Percentiles rank a stretch among this genome's conserved stretches.
Conservation (phyloP, 176 grass and related monocot species). For the Aegilops longissima region DNA sequence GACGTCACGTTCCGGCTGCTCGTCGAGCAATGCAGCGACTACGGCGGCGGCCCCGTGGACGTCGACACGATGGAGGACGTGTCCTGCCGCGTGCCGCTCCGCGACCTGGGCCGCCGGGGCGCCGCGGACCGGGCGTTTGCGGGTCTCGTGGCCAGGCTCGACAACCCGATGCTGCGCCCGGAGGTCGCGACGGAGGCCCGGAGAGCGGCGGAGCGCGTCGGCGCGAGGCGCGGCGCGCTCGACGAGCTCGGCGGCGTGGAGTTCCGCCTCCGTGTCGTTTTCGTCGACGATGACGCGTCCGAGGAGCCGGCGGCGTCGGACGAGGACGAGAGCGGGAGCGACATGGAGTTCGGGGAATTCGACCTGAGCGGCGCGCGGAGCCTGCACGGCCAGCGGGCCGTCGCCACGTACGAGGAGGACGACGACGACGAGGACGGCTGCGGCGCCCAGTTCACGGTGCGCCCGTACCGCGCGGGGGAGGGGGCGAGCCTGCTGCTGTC, state of each 20-base stretch:
- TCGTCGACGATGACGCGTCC: not conserved
- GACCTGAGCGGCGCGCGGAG: not conserved
- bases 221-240: not conserved
- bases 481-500: constrained; percentile 5
- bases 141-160: not conserved
- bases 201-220: constrained; percentile 1
- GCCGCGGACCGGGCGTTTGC: not conserved
- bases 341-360: constrained; percentile 24
- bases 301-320: not conserved
- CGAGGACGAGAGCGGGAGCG: constrained; percentile 11
- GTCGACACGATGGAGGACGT: constrained; percentile 1
- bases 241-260: not conserved
- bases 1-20: constrained; percentile 11
- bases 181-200: not conserved
- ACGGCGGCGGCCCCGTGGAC: not conserved
- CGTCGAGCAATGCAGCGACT: not conserved
- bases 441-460: not conserved
- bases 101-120: not conserved
- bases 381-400: not conserved
- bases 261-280: constrained; percentile 4
- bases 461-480: not conserved
- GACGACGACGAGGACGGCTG: not conserved
- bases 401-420: not conserved
- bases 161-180: not conserved
- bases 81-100: constrained; percentile 2